phyloP scores from a whole-genome alignment of 2,329 filamentous ascomycete species.

The Karstenula rhodostoma region DNA sequence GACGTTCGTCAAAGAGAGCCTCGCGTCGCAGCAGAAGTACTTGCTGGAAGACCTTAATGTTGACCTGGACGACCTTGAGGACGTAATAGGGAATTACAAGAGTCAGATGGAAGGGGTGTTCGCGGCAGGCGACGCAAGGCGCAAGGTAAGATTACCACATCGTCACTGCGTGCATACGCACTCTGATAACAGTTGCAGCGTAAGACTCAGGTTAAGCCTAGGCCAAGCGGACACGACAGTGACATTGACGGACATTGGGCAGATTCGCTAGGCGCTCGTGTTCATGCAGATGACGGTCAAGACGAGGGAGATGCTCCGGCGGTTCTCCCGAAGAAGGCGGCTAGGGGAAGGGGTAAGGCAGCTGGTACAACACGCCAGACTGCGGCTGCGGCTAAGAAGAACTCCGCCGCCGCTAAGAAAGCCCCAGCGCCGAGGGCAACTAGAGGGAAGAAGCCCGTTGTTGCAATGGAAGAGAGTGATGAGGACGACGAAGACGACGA shows the following conservation, averaged over 20 bases:
- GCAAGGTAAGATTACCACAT: constrained; percentile 30
- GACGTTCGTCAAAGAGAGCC: constrained; percentile 55
- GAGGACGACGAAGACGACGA: constrained; percentile 49
- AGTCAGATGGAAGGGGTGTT: constrained; percentile 76
- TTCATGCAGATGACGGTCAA: constrained; percentile 60
- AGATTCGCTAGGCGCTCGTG: constrained; percentile 74
- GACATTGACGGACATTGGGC: constrained; percentile 89
- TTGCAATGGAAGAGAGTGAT: constrained; percentile 55
- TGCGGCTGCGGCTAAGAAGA: constrained; percentile 39
- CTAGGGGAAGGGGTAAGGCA: constrained; percentile 57
- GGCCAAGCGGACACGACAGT: constrained; percentile 85
- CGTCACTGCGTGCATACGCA: constrained; percentile 20
- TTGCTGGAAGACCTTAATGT: constrained; percentile 64
- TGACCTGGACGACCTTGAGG: constrained; percentile 74
- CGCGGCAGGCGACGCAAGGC: constrained; percentile 68
- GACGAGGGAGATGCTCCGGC: constrained; percentile 51
- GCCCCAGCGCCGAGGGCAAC: constrained; percentile 44
- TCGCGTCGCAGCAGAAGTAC: constrained; percentile 54
- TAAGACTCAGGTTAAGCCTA: constrained; percentile 72
- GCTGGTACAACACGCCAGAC: constrained; percentile 46
- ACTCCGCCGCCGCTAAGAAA: constrained; percentile 46
- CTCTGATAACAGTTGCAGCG: constrained; percentile 47
- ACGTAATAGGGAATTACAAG: constrained; percentile 77
- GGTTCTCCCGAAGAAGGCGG: constrained; percentile 48
- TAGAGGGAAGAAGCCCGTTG: constrained; percentile 51